These are phyloP conservation scores for Drechslerella stenobrocha DNA, from an alignment of 2,329 filamentous ascomycete species.

Conservation along the genomic window DNA sequence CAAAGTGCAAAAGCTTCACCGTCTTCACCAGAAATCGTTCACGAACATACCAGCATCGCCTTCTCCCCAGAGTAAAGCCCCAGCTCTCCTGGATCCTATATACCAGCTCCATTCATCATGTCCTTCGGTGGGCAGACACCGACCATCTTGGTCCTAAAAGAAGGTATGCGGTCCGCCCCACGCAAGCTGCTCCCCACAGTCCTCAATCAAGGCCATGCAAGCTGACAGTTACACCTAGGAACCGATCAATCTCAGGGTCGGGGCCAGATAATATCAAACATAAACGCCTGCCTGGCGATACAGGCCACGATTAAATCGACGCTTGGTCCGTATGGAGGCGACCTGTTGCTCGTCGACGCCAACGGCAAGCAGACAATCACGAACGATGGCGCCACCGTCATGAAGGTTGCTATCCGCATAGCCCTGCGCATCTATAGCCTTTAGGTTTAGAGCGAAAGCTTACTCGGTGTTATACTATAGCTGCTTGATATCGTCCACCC, in stretches of 20 bases:
- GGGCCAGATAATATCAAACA: slow-evolving; percentile 95
- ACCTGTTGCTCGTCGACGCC: slow-evolving; percentile 90
- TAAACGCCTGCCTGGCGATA: slow-evolving; percentile 95
- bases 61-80: not conserved
- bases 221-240: slow-evolving; percentile 61
- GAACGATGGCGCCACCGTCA: slow-evolving; percentile 97
- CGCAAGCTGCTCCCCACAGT: not conserved
- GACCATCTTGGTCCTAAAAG: slow-evolving; percentile 96
- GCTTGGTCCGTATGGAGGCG: slow-evolving; percentile 92
- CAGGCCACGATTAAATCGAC: slow-evolving; percentile 95
- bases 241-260: slow-evolving; percentile 97
- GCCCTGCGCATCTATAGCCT: not conserved
- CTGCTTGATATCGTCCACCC: slow-evolving; percentile 98
- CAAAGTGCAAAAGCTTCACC: slow-evolving; percentile 44
- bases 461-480: slow-evolving; percentile 60
- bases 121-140: slow-evolving; percentile 97
- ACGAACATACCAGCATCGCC: not conserved
- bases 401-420: slow-evolving; percentile 70
- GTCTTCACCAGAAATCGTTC: not conserved
- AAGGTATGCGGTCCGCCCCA: slow-evolving; percentile 67
- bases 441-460: not conserved
- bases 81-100: slow-evolving; percentile 1
- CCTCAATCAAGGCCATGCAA: slow-evolving; percentile 8
- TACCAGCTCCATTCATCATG: slow-evolving; percentile 62
- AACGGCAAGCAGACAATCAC: slow-evolving; percentile 97